These are phyloP conservation scores for Lodderomyces theae DNA, from an alignment of 1,139 yeast species.

Conservation along the genomic window DNA sequence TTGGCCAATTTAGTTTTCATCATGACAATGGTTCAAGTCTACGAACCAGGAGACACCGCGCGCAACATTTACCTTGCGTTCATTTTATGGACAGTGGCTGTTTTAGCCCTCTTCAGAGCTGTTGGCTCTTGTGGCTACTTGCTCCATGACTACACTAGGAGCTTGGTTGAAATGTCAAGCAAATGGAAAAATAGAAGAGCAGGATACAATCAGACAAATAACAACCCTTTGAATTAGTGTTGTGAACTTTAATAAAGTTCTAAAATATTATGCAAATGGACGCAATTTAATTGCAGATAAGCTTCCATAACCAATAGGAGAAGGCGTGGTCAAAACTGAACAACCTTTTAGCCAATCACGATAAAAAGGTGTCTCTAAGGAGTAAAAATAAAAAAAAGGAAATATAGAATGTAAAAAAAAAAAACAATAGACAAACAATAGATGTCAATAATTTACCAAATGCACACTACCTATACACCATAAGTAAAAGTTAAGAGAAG, in stretches of 20 bases:
- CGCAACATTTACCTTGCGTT: slow-evolving; percentile 73
- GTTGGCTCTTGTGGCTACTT: slow-evolving; percentile 72
- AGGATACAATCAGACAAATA: slow-evolving; percentile 38
- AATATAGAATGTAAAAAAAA: too few relatives aligned
- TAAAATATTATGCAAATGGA: too few relatives aligned
- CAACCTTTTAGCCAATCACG: too few relatives aligned
- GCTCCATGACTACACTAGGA: slow-evolving; percentile 37
- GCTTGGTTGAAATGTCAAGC: slow-evolving; percentile 39
- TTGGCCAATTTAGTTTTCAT: slow-evolving; percentile 73
- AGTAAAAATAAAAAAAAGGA: too few relatives aligned
- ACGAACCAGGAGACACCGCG: slow-evolving; percentile 55
- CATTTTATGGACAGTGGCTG: slow-evolving; percentile 89
- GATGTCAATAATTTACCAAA: background rate
- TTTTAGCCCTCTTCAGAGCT: slow-evolving; percentile 75
- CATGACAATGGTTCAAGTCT: slow-evolving; percentile 84
- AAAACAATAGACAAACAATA: background rate
- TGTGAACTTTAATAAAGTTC: background rate
- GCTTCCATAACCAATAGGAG: too few relatives aligned
- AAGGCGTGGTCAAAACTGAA: too few relatives aligned
- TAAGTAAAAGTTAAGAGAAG: too few relatives aligned
- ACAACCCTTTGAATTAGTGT: slow-evolving; percentile 29
- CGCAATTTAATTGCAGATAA: too few relatives aligned
- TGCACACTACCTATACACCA: background rate
- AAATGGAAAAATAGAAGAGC: slow-evolving; percentile 41
- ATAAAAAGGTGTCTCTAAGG: too few relatives aligned